Conservation (phyloP, 305 asterid species). For the Coffea humblotiana region DNA sequence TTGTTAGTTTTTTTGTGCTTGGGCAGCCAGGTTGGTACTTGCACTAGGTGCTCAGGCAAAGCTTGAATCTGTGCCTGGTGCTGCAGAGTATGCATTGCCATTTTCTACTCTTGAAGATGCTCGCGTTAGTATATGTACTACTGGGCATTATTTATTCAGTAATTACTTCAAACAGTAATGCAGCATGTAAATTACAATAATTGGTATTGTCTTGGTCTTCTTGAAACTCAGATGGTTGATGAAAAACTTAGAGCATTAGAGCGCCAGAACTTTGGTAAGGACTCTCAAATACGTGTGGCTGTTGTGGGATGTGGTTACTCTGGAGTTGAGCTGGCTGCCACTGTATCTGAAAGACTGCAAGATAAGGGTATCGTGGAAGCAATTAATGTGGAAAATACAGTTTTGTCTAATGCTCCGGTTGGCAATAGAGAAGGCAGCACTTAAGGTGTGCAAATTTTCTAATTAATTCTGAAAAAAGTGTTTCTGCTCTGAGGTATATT, state of each 20-base stretch:
- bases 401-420: conserved; percentile 78
- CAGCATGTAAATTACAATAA: conserved; percentile 14
- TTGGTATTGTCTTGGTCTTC: conserved; percentile 15
- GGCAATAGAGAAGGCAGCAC: conserved; percentile 88
- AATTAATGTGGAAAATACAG: conserved; percentile 64
- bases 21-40: conserved; percentile 99
- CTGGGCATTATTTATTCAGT: neutral
- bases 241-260: conserved; percentile 65
- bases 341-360: conserved; percentile 83
- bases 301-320: conserved; percentile 97
- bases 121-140: conserved; percentile 49
- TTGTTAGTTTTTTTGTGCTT: conserved; percentile 29
- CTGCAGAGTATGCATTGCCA: conserved; percentile 77
- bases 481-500: neutral
- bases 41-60: conserved; percentile 92
- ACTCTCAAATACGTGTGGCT: conserved; percentile 67
- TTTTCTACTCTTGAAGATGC: conserved; percentile 96
- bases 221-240: conserved; percentile 65
- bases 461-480: neutral
- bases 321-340: conserved; percentile 93
- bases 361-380: conserved; percentile 73
- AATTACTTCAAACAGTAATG: conserved; percentile 8
- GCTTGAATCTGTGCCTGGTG: conserved; percentile 89
- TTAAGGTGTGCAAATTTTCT: conserved; percentile 54
- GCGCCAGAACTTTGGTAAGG: conserved; percentile 65